Percentiles rank a stretch among this genome's conserved stretches.
Evolutionary conservation across 108 stramenopile genomes (phyloP).

Genomic region (Schizochytrium sp.): DNA sequence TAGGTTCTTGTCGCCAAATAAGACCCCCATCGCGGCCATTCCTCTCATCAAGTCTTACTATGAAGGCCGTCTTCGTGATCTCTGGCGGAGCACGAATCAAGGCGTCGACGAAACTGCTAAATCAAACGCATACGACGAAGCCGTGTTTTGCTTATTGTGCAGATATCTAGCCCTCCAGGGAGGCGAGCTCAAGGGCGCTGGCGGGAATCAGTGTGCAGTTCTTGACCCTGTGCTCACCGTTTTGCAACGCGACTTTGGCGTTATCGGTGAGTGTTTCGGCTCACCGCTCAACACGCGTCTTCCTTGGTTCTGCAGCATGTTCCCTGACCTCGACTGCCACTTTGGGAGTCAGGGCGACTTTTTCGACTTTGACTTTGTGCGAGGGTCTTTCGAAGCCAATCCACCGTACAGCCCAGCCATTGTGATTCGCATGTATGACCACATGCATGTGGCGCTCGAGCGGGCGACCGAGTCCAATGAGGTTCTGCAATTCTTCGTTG

Average conservation of each 20-base stretch:
- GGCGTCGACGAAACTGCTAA: background rate
- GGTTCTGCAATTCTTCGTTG: background rate
- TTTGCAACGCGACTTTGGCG: constrained; percentile 25
- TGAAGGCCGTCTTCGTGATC: background rate
- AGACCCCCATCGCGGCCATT: background rate
- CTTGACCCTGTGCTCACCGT: constrained; percentile 45
- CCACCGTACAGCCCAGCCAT: constrained; percentile 42
- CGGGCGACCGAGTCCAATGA: background rate
- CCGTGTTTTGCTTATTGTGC: constrained; percentile 28
- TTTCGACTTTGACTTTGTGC: constrained; percentile 23
- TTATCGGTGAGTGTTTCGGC: constrained; percentile 54
- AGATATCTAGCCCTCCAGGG: constrained; percentile 42
- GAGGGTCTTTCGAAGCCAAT: constrained; percentile 41
- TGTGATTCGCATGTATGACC: constrained; percentile 30
- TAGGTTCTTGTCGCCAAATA: background rate
- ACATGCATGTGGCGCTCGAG: constrained; percentile 20
- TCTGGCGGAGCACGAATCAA: background rate
- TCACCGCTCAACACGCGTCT: constrained; percentile 57
- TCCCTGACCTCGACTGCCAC: constrained; percentile 35
- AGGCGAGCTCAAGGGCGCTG: constrained; percentile 30
- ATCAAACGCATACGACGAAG: background rate
- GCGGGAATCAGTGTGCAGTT: constrained; percentile 47
- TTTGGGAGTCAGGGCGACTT: constrained; percentile 41
- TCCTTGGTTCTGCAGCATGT: constrained; percentile 45
- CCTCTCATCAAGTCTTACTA: background rate